These are phyloP conservation scores for Sphagnurus paluster DNA, from an alignment of 1,284 basidiomycete genomes.

Conservation along the genomic window DNA sequence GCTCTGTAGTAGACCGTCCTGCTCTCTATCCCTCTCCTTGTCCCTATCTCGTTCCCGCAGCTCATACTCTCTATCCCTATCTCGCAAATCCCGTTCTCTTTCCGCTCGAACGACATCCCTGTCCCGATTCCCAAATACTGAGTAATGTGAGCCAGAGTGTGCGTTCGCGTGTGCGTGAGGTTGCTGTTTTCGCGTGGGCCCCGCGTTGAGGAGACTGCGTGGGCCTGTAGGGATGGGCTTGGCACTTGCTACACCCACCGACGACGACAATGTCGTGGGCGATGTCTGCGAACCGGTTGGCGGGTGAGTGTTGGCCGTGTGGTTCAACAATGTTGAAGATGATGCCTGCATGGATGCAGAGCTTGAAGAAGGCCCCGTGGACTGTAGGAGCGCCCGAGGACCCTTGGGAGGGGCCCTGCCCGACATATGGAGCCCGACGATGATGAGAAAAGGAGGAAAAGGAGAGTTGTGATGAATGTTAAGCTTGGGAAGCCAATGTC, in stretches of 20 bases:
- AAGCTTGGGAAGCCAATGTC: conserved; percentile 3
- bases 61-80: neutral
- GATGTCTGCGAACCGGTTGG: conserved; percentile 27
- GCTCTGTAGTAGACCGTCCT: conserved; percentile 25
- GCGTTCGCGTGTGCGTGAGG: conserved; percentile 28
- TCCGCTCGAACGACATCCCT: conserved; percentile 1
- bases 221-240: conserved; percentile 58
- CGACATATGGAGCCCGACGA: conserved; percentile 49
- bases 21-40: neutral
- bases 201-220: conserved; percentile 39
- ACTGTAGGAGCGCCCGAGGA: conserved; percentile 59
- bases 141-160: no score
- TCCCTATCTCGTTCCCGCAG: neutral
- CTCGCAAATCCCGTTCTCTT: neutral
- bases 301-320: conserved; percentile 14
- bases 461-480: neutral
- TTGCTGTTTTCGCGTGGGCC: conserved; percentile 25
- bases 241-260: conserved; percentile 8
- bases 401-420: conserved; percentile 74
- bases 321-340: conserved; percentile 19
- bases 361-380: conserved; percentile 31
- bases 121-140: neutral
- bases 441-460: conserved; percentile 1
- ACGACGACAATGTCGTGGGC: conserved; percentile 18
- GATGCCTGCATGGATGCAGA: conserved; percentile 25